Percentiles rank a stretch among this genome's conserved stretches.
Conservation (phyloP, 2,329 filamentous ascomycete species). For the Fusarium burgessii region DNA sequence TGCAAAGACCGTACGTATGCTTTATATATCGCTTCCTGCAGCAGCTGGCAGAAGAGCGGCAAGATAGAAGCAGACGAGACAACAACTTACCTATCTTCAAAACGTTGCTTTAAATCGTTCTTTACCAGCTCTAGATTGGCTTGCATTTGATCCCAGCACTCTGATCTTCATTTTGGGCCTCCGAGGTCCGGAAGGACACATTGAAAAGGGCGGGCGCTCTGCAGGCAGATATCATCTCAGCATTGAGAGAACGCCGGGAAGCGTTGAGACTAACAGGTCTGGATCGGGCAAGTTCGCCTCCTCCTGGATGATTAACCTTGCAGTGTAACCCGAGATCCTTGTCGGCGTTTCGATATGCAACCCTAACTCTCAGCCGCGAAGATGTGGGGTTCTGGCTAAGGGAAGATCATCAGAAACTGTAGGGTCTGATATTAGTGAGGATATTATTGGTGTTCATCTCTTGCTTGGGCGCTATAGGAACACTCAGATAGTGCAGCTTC, state of each 20-base stretch:
- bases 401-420: slow-evolving; percentile 8
- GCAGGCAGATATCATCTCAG: slow-evolving; percentile 26
- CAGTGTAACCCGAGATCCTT: slow-evolving; percentile 34
- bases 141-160: slow-evolving; percentile 42
- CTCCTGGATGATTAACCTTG: slow-evolving; percentile 26
- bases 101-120: slow-evolving; percentile 33
- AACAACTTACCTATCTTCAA: slow-evolving; percentile 19
- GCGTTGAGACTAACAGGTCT: slow-evolving; percentile 16
- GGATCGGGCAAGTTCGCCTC: slow-evolving; percentile 16
- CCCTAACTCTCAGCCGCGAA: slow-evolving; percentile 25
- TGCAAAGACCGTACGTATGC: slow-evolving; percentile 4
- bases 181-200: slow-evolving; percentile 23
- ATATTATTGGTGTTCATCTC: slow-evolving; percentile 3
- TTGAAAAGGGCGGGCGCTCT: slow-evolving; percentile 14
- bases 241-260: slow-evolving; percentile 11
- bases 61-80: slow-evolving; percentile 20
- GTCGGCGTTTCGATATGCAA: slow-evolving; percentile 20
- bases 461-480: slow-evolving; percentile 12
- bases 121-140: slow-evolving; percentile 39
- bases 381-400: slow-evolving; percentile 20
- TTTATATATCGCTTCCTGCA: slow-evolving; percentile 33
- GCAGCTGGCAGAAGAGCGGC: slow-evolving; percentile 9
- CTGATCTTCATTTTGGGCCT: slow-evolving; percentile 12
- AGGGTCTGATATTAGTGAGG: not conserved
- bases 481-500: slow-evolving; percentile 13